Evolutionary conservation across 2,329 filamentous ascomycete genomes (phyloP).

Genomic region (Aspergillus melleus): DNA sequence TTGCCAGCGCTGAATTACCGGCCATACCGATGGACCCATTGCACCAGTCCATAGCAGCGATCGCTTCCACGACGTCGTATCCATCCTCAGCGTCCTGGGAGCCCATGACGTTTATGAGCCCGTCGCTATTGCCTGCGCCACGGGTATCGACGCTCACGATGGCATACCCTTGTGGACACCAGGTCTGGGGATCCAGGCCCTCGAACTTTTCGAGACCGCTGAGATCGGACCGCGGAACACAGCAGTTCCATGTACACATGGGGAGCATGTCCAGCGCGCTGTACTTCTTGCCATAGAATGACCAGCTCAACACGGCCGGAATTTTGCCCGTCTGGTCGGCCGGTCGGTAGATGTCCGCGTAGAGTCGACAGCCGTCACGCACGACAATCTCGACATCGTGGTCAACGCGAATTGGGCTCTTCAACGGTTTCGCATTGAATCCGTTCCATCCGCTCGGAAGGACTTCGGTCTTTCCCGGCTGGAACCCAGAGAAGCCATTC

Average conservation of each 20-base stretch:
- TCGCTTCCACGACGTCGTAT: slow-evolving; percentile 47
- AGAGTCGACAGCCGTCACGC: slow-evolving; percentile 45
- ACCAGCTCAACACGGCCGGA: slow-evolving; percentile 48
- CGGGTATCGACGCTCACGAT: slow-evolving; percentile 38
- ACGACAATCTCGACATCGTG: slow-evolving; percentile 48
- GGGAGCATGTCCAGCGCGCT: slow-evolving; percentile 40
- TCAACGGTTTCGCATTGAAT: slow-evolving; percentile 35
- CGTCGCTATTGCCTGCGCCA: slow-evolving; percentile 37
- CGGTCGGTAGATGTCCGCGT: slow-evolving; percentile 49
- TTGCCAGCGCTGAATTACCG: slow-evolving; percentile 48
- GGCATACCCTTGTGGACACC: slow-evolving; percentile 34
- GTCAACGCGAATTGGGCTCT: slow-evolving; percentile 44
- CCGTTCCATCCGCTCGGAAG: slow-evolving; percentile 40
- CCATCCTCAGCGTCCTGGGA: slow-evolving; percentile 48
- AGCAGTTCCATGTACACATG: slow-evolving; percentile 41
- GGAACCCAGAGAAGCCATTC: slow-evolving; percentile 45
- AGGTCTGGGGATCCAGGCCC: slow-evolving; percentile 41
- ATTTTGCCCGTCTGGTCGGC: slow-evolving; percentile 32
- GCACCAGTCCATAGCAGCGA: slow-evolving; percentile 47
- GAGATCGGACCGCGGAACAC: slow-evolving; percentile 30
- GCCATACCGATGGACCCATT: slow-evolving; percentile 47
- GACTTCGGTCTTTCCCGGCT: slow-evolving; percentile 41
- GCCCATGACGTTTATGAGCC: slow-evolving; percentile 40
- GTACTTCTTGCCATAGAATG: slow-evolving; percentile 49
- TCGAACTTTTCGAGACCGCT: slow-evolving; percentile 46